Conservation (phyloP, 306 rosid genomes). For the Trichosanthes truncata region DNA sequence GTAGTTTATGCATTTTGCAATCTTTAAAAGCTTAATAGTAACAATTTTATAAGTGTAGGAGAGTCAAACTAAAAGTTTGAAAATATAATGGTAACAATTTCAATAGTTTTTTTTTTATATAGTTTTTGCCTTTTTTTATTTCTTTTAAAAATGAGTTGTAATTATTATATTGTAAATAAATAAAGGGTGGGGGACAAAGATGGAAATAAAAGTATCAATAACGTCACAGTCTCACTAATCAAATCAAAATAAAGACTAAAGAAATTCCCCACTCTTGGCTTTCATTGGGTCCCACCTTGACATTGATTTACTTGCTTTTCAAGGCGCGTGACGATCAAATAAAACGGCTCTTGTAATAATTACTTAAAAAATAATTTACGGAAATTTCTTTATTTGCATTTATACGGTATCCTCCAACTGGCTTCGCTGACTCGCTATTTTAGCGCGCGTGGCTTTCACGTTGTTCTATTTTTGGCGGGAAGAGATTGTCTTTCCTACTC, state of each 20-base stretch:
- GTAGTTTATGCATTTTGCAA: no score
- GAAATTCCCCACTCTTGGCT: background rate
- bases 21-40: no score
- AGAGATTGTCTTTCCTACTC: background rate
- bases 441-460: background rate
- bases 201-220: background rate
- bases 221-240: background rate
- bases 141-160: no score
- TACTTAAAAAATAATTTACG: background rate
- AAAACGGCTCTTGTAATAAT: background rate
- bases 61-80: no score
- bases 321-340: background rate
- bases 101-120: no score
- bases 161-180: background rate
- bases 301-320: background rate
- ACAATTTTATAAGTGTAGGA: no score
- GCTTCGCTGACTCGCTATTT: background rate
- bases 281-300: background rate
- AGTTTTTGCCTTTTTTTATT: no score
- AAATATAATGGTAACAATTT: no score
- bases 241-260: background rate
- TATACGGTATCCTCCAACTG: background rate
- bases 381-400: background rate
- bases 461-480: background rate
- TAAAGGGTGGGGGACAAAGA: background rate